Conservation (phyloP, 495 filamentous ascomycete species). For the Penicillium fimorum region DNA sequence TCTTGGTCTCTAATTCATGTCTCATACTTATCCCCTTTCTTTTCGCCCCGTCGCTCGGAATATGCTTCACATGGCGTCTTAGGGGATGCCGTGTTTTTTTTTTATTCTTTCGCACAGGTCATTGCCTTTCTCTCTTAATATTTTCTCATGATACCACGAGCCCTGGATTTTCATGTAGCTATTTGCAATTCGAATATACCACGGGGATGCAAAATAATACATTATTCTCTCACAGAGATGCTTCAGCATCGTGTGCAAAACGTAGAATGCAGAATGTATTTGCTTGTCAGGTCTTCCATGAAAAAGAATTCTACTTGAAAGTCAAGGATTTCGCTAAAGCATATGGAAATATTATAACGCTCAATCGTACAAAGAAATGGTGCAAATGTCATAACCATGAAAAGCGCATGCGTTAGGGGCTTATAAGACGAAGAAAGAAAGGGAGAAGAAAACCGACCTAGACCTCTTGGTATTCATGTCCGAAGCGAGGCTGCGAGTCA, state of each 20-base stretch:
- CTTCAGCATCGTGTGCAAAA: background rate
- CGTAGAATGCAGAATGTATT: background rate
- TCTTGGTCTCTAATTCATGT: slow-evolving; percentile 27
- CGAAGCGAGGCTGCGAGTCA: slow-evolving; percentile 34
- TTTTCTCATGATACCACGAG: slow-evolving; percentile 42
- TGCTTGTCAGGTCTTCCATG: background rate
- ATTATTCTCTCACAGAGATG: background rate
- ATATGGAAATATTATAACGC: slow-evolving; percentile 10
- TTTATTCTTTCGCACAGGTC: background rate
- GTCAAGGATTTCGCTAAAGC: background rate
- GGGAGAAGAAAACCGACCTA: slow-evolving; percentile 5
- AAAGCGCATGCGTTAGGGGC: background rate
- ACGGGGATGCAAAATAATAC: slow-evolving; percentile 16
- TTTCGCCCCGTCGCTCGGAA: background rate
- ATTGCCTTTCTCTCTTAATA: slow-evolving; percentile 5
- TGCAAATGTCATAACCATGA: slow-evolving; percentile 6
- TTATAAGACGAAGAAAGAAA: slow-evolving; percentile 3
- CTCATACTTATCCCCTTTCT: slow-evolving; percentile 2
- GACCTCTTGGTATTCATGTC: slow-evolving; percentile 22
- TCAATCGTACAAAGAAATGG: slow-evolving; percentile 7
- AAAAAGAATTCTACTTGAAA: background rate
- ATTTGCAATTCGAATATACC: slow-evolving; percentile 25
- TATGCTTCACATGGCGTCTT: background rate
- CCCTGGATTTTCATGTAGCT: slow-evolving; percentile 27
- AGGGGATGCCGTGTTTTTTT: background rate